Base-by-base conservation (phyloP, 179 eudicot genomes). In the Beta lomatogona region DNA sequence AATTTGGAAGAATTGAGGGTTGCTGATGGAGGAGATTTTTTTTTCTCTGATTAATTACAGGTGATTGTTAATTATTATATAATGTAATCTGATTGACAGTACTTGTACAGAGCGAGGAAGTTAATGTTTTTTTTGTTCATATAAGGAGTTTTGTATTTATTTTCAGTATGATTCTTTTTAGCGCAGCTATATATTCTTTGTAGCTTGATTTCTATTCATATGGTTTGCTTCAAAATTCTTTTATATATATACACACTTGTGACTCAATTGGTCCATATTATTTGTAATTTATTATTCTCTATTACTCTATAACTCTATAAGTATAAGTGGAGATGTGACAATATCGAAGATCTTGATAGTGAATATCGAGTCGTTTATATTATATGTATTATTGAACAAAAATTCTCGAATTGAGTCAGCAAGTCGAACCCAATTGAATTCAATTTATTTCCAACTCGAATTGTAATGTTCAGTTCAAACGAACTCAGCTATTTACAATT, bases 101-200 rank as follows among this genome's bases (percentile, higher is more conserved):
- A 77, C 79, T 72, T 77, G 84, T 81, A 77, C 81, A 81, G 71
- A 48, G 63, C 50, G 19, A 36, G 55, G 65, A 25, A 61, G 77
- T 63, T 70, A 25, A 28, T 68, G 72, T 25, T 7, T 73, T 22
- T 80, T 71, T 61, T 83, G 81, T 80, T 76, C 60, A 84, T 80
- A 73, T 57, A 72, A 73, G 57, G 53, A 52, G 71, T 84, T 84
- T 81, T 81, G 87, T 81, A 81, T 84, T 74, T 59, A 0, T 84
- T 77, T 18, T 44, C 14, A 22, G 41, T 53, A 52, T 78, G 16
- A 79, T 83, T 83, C 81, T 78, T 82, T 77, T 81, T 82, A 82
- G 86, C 63, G 16, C 76, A 84, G 83, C 64, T 80, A 66, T 77
- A 25, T 71, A 71, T 71, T 71, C 75, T 71, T 71, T 71, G 59